These are phyloP conservation scores for Periconia sp. DNA, from an alignment of 2,329 filamentous ascomycete genomes.

Conservation along the genomic window DNA sequence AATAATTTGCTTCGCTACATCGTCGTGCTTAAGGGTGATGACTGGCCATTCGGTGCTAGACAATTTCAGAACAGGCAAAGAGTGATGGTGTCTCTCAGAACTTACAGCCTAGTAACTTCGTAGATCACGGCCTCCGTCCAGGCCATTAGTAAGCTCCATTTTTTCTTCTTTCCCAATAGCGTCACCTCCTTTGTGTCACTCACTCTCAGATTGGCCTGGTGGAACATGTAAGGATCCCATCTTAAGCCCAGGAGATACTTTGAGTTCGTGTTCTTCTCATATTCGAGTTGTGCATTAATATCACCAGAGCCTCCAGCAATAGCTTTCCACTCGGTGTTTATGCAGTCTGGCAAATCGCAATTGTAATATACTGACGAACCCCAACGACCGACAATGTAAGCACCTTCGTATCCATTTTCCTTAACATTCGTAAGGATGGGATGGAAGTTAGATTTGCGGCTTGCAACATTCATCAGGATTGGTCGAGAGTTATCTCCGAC, in stretches of 20 bases:
- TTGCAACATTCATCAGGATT: constrained; percentile 53
- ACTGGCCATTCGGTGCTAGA: constrained; percentile 53
- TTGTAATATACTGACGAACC: constrained; percentile 68
- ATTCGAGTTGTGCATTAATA: constrained; percentile 57
- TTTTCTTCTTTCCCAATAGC: constrained; percentile 52
- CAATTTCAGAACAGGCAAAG: not conserved
- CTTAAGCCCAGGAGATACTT: constrained; percentile 61
- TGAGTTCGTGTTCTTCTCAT: constrained; percentile 58
- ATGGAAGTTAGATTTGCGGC: constrained; percentile 50
- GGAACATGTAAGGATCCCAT: constrained; percentile 64
- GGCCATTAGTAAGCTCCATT: constrained; percentile 59
- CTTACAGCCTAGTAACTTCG: constrained; percentile 56
- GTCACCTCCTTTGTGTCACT: constrained; percentile 52
- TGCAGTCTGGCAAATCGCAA: constrained; percentile 62
- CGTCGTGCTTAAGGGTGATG: constrained; percentile 60
- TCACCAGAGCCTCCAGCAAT: constrained; percentile 58
- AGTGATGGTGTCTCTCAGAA: not conserved
- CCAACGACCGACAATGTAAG: constrained; percentile 62
- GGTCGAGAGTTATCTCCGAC: constrained; percentile 67
- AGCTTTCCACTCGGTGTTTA: constrained; percentile 62
- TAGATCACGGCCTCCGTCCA: constrained; percentile 62
- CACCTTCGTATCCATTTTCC: constrained; percentile 60
- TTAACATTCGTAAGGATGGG: constrained; percentile 58
- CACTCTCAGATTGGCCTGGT: constrained; percentile 64
- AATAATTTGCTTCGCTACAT: constrained; percentile 57